Conservation (phyloP, 805 yeast genomes). For the Kodamaea restingae region DNA sequence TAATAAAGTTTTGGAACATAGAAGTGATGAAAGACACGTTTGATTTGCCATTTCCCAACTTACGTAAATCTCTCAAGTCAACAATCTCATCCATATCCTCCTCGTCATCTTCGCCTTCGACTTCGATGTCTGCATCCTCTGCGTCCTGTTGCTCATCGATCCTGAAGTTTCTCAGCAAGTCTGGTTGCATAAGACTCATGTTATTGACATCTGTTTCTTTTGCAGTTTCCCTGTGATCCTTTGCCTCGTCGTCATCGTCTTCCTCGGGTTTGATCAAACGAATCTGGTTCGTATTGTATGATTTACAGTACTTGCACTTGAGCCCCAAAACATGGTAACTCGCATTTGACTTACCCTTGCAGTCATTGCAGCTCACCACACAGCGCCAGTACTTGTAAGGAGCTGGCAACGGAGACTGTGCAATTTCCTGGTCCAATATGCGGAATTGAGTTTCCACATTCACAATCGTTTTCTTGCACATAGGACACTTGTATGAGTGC, state of each 20-base stretch:
- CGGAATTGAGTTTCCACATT: constrained; percentile 89
- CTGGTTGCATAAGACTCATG: constrained; percentile 33
- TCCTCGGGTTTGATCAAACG: constrained; percentile 67
- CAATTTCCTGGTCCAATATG: constrained; percentile 79
- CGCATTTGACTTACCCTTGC: constrained; percentile 75
- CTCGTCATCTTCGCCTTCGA: constrained; percentile 21
- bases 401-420: constrained; percentile 69
- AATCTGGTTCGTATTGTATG: constrained; percentile 80
- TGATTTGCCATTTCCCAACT: constrained; percentile 10
- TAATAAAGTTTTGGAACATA: constrained; percentile 37
- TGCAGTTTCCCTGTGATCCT: neutral
- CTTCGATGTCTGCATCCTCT: constrained; percentile 23
- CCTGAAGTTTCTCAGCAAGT: constrained; percentile 33
- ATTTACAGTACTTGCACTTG: constrained; percentile 80
- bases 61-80: constrained; percentile 22
- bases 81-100: constrained; percentile 21
- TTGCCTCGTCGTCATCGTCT: constrained; percentile 29
- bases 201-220: constrained; percentile 3
- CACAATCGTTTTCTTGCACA: constrained; percentile 77
- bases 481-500: constrained; percentile 86
- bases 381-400: constrained; percentile 77
- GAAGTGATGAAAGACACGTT: constrained; percentile 33
- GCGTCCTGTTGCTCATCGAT: constrained; percentile 29
- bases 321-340: constrained; percentile 81
- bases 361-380: constrained; percentile 77